phyloP scores from a whole-genome alignment of 2,329 filamentous ascomycete species.

The Xylariales sp. region DNA sequence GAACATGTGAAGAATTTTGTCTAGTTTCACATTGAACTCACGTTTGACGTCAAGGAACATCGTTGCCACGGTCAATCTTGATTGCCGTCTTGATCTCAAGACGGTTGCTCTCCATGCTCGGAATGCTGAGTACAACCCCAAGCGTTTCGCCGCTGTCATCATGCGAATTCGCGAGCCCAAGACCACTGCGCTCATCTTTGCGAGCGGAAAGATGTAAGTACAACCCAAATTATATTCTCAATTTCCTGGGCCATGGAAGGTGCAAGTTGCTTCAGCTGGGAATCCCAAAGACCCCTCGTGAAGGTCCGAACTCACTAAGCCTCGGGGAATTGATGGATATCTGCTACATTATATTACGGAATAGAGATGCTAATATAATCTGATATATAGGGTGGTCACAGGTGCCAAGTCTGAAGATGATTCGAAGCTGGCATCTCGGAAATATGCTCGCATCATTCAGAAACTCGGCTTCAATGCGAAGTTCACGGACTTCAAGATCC shows the following conservation, averaged over 20 bases:
- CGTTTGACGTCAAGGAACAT: conserved; percentile 74
- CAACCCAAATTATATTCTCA: too few relatives aligned
- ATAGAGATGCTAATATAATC: too few relatives aligned
- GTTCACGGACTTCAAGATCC: conserved; percentile 99
- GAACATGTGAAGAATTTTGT: conserved; percentile 29
- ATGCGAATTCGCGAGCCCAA: conserved; percentile 99
- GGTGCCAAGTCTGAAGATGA: conserved; percentile 98
- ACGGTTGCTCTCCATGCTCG: conserved; percentile 96
- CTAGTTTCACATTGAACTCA: conserved; percentile 46
- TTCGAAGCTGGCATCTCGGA: conserved; percentile 91
- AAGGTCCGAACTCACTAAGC: too few relatives aligned
- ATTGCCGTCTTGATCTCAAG: conserved; percentile 96
- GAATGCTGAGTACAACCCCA: conserved; percentile 96
- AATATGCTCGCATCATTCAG: conserved; percentile 98
- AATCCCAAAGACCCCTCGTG: too few relatives aligned
- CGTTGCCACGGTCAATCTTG: conserved; percentile 96
- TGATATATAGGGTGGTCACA: too few relatives aligned
- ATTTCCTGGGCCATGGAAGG: too few relatives aligned
- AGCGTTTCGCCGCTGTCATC: conserved; percentile 98
- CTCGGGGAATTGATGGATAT: too few relatives aligned
- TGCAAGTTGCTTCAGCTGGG: too few relatives aligned
- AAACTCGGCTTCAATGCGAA: conserved; percentile 99
- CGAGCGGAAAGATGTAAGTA: conserved; percentile 99
- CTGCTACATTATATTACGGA: too few relatives aligned
- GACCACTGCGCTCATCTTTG: conserved; percentile 96